Percentiles rank a stretch among this genome's conserved stretches.
phyloP scores from a whole-genome alignment of 495 filamentous ascomycete genomes.

The Penicillium angulare region DNA sequence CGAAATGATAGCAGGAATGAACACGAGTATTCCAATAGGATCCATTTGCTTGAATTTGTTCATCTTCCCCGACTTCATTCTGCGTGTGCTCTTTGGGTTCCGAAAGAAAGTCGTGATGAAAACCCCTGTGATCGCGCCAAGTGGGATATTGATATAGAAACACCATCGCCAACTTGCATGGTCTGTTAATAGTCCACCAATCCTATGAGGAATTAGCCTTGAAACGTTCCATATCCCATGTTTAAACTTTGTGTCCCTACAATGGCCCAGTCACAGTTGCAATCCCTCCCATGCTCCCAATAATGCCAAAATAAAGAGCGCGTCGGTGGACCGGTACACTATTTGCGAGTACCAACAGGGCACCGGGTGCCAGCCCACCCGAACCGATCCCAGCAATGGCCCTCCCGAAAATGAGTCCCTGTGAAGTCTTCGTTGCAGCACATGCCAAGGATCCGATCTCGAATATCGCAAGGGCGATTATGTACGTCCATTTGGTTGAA shows the following conservation, averaged over 20 bases:
- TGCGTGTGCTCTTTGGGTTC: constrained; percentile 45
- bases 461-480: constrained; percentile 71
- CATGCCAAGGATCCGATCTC: constrained; percentile 81
- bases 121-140: constrained; percentile 62
- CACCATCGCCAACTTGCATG: constrained; percentile 62
- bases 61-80: constrained; percentile 31
- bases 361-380: constrained; percentile 80
- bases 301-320: constrained; percentile 70
- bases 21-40: constrained; percentile 59
- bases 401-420: constrained; percentile 76
- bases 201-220: constrained; percentile 7
- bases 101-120: constrained; percentile 61
- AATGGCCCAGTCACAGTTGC: constrained; percentile 75
- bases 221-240: neutral
- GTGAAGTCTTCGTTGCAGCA: constrained; percentile 70
- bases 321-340: constrained; percentile 69
- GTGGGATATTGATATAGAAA: constrained; percentile 63
- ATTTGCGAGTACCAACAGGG: constrained; percentile 75
- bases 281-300: constrained; percentile 77
- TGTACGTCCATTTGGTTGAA: constrained; percentile 69
- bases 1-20: constrained; percentile 71
- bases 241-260: constrained; percentile 11
- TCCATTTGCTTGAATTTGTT: constrained; percentile 63
- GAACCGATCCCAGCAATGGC: constrained; percentile 80
- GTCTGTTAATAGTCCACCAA: constrained; percentile 60